Conservation (phyloP, 371 early-diverging fungal genomes). For the Haplosporangium sp. region DNA sequence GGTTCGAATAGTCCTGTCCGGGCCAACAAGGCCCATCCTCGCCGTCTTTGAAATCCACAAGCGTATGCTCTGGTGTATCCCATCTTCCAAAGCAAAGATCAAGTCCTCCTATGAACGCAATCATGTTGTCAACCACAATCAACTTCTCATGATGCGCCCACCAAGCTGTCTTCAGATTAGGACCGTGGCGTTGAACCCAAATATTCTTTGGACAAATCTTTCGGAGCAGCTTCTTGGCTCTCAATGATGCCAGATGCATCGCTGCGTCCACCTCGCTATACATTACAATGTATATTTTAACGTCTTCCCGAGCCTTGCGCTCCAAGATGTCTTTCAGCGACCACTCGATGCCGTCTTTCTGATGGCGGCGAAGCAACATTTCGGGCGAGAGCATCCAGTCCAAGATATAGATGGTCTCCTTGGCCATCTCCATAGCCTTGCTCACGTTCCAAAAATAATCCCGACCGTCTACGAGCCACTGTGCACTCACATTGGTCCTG, state of each 20-base stretch:
- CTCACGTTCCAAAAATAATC: constrained; percentile 86
- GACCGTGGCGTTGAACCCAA: constrained; percentile 53
- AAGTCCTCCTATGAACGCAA: constrained; percentile 93
- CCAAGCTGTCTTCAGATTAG: constrained; percentile 53
- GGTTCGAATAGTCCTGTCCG: constrained; percentile 94
- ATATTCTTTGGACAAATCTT: constrained; percentile 40
- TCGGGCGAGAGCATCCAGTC: constrained; percentile 96
- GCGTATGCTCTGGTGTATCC: constrained; percentile 83
- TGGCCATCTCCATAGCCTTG: constrained; percentile 83
- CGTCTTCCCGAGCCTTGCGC: constrained; percentile 86
- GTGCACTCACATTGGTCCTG: constrained; percentile 70
- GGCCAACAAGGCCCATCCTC: constrained; percentile 66
- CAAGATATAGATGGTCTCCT: constrained; percentile 82
- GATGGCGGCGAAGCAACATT: constrained; percentile 61
- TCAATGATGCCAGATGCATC: constrained; percentile 44
- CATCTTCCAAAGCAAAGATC: constrained; percentile 95
- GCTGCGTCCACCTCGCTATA: constrained; percentile 81
- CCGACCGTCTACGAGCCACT: constrained; percentile 85
- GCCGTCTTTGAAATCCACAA: constrained; percentile 73
- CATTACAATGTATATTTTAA: constrained; percentile 88
- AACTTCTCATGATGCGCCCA: constrained; percentile 72
- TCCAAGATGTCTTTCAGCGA: constrained; percentile 32
- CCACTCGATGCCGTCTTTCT: constrained; percentile 36
- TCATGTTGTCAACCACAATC: constrained; percentile 82
- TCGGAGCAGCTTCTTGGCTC: constrained; percentile 48